Conservation (phyloP, 257 asterid genomes). For the Osmanthus fragrans region DNA sequence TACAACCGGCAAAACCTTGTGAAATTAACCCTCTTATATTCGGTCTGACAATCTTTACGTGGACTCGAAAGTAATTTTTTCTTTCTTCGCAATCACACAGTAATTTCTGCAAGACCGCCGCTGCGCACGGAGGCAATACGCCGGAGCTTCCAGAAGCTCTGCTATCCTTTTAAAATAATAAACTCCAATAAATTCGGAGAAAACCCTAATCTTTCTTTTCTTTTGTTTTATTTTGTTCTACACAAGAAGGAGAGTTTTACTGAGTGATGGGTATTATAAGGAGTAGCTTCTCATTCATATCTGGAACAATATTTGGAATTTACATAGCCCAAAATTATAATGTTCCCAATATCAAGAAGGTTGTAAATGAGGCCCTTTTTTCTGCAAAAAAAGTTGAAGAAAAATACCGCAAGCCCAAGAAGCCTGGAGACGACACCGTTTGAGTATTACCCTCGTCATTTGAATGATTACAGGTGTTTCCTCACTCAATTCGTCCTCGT, state of each 20-base stretch:
- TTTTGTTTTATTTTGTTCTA: neutral
- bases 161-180: neutral
- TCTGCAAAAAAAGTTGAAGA: slow-evolving; percentile 54
- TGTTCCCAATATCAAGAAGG: slow-evolving; percentile 47
- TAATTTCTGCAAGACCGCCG: neutral
- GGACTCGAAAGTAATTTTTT: neutral
- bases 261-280: slow-evolving; percentile 39
- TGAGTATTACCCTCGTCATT: slow-evolving; percentile 2
- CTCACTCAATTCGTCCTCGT: neutral
- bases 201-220: neutral
- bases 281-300: slow-evolving; percentile 35
- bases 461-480: slow-evolving; percentile 19
- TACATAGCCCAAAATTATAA: slow-evolving; percentile 61
- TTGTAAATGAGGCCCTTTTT: slow-evolving; percentile 37
- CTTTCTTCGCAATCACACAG: neutral
- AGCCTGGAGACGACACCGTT: slow-evolving; percentile 44
- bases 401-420: slow-evolving; percentile 60
- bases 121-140: neutral
- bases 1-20: no score
- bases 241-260: neutral
- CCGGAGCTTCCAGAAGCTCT: neutral
- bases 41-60: neutral
- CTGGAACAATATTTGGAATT: slow-evolving; percentile 47
- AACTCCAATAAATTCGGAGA: neutral
- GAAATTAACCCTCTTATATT: no score